Base-by-base conservation (phyloP, 2,329 filamentous ascomycete genomes). In the Neocucurbitaria cava region DNA sequence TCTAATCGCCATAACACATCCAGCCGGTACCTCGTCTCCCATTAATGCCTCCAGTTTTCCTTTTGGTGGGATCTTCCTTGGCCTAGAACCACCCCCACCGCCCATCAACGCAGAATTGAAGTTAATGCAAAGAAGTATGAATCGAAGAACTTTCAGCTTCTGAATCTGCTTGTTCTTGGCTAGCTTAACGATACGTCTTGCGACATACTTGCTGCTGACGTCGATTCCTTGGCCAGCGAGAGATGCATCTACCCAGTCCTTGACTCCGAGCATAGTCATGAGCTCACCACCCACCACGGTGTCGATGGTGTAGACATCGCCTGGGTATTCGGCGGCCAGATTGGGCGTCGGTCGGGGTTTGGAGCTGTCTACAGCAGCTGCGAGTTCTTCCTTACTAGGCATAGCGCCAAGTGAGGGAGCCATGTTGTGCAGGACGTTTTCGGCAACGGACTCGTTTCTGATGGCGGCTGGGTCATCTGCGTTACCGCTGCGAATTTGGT, bases 301-400 rank as follows among this genome's bases (percentile, higher is more conserved):
- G 26, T 86, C 81, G 15, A 87, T 81, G 3, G 88, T 81, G 75
- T 95, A 95, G 33, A 92, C 90, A 52, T 92, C 88, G 56, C 88
- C 83, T 20, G 90, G 84, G 39, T 85, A 85, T 23, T 82, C 80
- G 1, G 90, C 90, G 3, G 85, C 79, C 26, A 87, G 77, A 68
- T 94, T 91, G 57, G 88, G 84, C 43, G 81, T 83, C 5, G 91
- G 91, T 23, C 91, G 85, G 1, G 91, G 90, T 72, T 92, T 92
- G 48, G 85, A 83, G 17, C 83, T 82, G 64, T 91, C 86, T 31
- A 87, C 81, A 7, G 81, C 84, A 9, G 84, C 84, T 62, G 89
- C 86, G 5, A 91, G 81, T 58, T 89, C 81, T 49, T 89, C 85
- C 58, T 81, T 81, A 3, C 87, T 87, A 1, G 89, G 84, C 84